Evolutionary conservation across 1,139 yeast genomes (phyloP), one percentile per base, ranked within the genome.

Genomic region (Lizanozyma gosingica): DNA sequence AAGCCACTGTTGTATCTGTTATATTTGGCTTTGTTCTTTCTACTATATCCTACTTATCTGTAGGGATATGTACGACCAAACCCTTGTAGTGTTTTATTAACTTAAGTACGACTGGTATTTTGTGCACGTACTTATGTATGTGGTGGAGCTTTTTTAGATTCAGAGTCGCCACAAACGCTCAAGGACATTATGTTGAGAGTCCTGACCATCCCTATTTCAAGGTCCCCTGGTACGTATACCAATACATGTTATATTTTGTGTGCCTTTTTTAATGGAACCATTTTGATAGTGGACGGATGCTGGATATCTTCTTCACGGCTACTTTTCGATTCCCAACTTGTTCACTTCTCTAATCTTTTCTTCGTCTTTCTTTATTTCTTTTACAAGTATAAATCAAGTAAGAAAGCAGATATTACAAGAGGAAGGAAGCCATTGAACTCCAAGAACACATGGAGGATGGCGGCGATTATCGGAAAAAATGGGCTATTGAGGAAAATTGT

Each of bases 121-220:
- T 77, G 48, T 58, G 75, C 44, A 67, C 77, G 15, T 77, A 78
- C 66, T 61, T 71, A 11, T 62, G 70, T 43, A 69, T 76, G 42
- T 73, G 78, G 56, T 55, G 66, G 48, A 55, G 70, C 41, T 77
- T 73, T 53, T 64, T 64, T 54, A 60, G 61, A 46, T 63, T 65
- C 47, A 59, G 61, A 46, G 54, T 42, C 38, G 68, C 67, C 1
- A 56, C 60, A 46, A 50, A 42, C 14, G 67, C 62, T 6, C 71
- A 65, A 48, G 64, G 65, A 3, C 45, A 22, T 52, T 15, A 54
- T 50, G 14, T 50, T 45, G 32, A 49, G 55, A 27, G 57, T 55
- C 46, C 50, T 45, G 29, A 22, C 11, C 11, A 22, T 22, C 29
- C 29, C 17, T 54, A 53, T 39, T 59, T 46, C 45, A 53, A 52